A percentile compares a stretch with the other conserved stretches of the same genome.
Conservation (phyloP, 1,139 yeast species). For the Sugiyamaella xylanicola region DNA sequence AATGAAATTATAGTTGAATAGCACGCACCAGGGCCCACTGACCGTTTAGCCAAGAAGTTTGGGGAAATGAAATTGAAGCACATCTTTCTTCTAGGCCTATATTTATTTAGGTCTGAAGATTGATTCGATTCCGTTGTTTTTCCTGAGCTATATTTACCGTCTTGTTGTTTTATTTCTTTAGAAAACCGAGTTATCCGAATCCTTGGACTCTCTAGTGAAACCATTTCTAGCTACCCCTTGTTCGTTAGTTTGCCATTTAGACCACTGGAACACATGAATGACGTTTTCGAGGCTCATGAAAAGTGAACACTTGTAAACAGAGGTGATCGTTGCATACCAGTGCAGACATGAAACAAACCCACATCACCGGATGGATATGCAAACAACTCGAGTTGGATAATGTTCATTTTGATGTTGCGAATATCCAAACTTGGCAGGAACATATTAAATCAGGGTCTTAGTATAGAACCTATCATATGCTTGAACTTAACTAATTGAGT, state of each 20-base stretch:
- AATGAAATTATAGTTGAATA: not conserved
- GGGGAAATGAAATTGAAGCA: not conserved
- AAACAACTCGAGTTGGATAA: constrained; percentile 8
- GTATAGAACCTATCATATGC: not conserved
- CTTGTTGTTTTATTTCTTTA: no score
- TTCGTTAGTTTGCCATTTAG: no score
- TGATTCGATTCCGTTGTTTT: no score
- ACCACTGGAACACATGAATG: no score
- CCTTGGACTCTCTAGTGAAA: no score
- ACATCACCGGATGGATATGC: not conserved
- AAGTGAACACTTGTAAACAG: not conserved
- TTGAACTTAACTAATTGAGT: not conserved
- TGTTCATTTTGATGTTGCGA: not conserved
- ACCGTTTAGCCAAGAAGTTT: not conserved
- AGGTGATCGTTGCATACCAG: not conserved
- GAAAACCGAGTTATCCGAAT: no score
- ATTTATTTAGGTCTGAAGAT: no score
- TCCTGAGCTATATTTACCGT: no score
- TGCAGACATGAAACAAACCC: constrained; percentile 1
- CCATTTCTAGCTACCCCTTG: no score
- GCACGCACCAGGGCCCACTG: not conserved
- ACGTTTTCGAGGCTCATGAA: not conserved
- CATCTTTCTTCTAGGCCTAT: not conserved
- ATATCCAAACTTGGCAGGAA: constrained; percentile 3
- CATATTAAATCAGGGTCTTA: constrained; percentile 2